These are phyloP conservation scores for Vickermania spadyakhi DNA, from an alignment of 208 protist species.

Conservation along the genomic window DNA sequence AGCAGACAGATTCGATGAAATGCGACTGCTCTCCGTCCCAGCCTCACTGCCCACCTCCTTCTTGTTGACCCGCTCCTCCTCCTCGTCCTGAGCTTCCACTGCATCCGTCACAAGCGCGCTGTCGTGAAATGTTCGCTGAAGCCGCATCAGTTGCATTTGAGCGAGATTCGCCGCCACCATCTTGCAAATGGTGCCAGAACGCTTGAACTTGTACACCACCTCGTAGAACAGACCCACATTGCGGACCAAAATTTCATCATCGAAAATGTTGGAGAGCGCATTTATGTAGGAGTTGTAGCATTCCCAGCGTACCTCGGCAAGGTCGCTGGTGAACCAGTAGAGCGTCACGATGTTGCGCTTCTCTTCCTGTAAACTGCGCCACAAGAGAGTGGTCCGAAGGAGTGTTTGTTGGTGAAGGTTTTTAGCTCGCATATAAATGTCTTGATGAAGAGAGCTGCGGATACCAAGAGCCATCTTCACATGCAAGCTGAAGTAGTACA, in stretches of 20 bases:
- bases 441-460: conserved; percentile 7
- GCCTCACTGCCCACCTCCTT: neutral
- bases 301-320: conserved; percentile 1
- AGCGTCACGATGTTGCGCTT: conserved; percentile 5
- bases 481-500: conserved; percentile 9
- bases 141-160: conserved; percentile 7
- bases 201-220: conserved; percentile 3
- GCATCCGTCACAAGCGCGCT: neutral
- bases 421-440: neutral
- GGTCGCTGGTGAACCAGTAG: conserved; percentile 13
- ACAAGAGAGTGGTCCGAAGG: conserved; percentile 8
- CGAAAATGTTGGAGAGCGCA: neutral
- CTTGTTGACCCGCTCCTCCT: conserved; percentile 3
- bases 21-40: neutral
- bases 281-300: conserved; percentile 5
- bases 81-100: neutral
- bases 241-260: conserved; percentile 10
- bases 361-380: conserved; percentile 12
- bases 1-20: neutral
- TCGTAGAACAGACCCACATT: conserved; percentile 5
- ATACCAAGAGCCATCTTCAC: conserved; percentile 8
- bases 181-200: conserved; percentile 2
- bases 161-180: conserved; percentile 3
- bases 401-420: conserved; percentile 3
- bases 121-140: conserved; percentile 6